These are phyloP conservation scores for Stenogyne calaminthoides DNA, from an alignment of 305 asterid species.

Conservation along the genomic window DNA sequence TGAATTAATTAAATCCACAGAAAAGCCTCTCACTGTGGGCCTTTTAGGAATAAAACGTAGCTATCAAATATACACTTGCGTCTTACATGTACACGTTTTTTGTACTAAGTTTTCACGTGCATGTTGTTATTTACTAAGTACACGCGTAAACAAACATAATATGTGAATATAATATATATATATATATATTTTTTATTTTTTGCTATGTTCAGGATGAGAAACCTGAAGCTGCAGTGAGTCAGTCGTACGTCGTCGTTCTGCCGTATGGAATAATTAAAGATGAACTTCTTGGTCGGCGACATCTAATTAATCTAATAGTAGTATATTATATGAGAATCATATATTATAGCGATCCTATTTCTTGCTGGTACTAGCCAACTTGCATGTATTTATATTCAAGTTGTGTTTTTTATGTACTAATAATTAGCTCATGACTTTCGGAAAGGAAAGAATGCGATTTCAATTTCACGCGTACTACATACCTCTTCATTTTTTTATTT, in stretches of 20 bases:
- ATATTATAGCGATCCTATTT: neutral
- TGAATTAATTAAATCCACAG: neutral
- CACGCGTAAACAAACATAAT: neutral
- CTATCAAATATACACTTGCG: neutral
- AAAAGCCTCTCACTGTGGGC: neutral
- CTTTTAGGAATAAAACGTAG: neutral
- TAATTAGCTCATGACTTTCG: no score
- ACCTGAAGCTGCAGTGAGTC: constrained; percentile 21
- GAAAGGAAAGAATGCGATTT: no score
- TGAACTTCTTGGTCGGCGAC: neutral
- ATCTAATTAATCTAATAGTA: neutral
- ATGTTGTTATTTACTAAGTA: neutral
- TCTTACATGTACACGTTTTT: neutral
- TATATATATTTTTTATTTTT: neutral
- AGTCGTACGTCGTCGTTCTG: neutral
- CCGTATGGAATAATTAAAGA: neutral
- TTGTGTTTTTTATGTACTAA: neutral
- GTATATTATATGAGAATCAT: neutral
- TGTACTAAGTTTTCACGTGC: constrained; percentile 15
- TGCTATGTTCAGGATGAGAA: constrained; percentile 38
- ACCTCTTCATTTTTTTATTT: no score
- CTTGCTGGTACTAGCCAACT: neutral
- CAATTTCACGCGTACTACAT: no score
- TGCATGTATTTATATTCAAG: neutral
- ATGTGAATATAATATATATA: neutral